phyloP scores from a whole-genome alignment of 1,284 basidiomycete genomes.

The Trichosporon coremiiforme region DNA sequence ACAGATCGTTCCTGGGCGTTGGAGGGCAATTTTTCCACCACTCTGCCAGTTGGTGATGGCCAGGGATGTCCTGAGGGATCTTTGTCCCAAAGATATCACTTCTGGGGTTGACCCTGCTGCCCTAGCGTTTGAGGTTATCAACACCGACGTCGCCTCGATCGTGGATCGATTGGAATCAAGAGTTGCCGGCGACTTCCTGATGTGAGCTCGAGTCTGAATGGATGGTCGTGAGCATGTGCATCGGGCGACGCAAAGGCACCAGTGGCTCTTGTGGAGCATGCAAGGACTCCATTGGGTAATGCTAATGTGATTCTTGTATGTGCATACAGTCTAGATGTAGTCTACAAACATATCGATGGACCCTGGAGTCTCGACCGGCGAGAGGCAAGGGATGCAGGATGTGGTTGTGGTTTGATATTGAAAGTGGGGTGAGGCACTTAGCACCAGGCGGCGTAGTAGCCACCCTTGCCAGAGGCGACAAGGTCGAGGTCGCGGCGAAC shows the following conservation, averaged over 20 bases:
- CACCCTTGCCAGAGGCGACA: constrained; percentile 1
- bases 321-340: constrained; percentile 8
- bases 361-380: constrained; percentile 9
- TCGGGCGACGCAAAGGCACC: background rate
- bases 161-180: constrained; percentile 1
- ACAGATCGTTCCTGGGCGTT: background rate
- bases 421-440: background rate
- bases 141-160: background rate
- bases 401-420: background rate
- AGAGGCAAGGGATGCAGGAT: constrained; percentile 11
- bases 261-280: background rate
- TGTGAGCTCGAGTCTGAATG: background rate
- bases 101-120: background rate
- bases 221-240: background rate
- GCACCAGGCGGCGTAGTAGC: constrained; percentile 16
- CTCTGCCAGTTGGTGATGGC: background rate
- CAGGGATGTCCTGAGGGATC: background rate
- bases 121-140: background rate
- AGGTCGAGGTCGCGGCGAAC: constrained; percentile 16
- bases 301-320: background rate
- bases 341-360: constrained; percentile 8
- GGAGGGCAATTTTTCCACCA: background rate
- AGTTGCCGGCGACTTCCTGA: background rate
- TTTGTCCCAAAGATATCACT: constrained; percentile 11
- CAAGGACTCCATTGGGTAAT: background rate